Conservation (phyloP, 1,284 basidiomycete genomes). For the Heterobasidion occidentale region DNA sequence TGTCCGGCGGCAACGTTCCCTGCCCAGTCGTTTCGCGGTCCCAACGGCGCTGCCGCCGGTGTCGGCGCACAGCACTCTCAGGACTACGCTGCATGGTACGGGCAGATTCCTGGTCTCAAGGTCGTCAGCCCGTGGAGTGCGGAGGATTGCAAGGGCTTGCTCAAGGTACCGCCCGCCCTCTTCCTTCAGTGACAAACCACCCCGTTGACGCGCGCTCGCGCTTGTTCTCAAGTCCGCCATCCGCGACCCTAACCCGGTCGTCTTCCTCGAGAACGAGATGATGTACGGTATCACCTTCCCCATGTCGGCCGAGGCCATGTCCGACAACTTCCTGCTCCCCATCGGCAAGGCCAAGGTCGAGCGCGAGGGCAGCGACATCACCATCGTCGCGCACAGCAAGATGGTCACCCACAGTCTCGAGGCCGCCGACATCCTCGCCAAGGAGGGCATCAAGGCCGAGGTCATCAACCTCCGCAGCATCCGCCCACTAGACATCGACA, state of each 20-base stretch:
- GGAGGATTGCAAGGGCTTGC: constrained; percentile 96
- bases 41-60: constrained; percentile 97
- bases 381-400: constrained; percentile 95
- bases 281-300: constrained; percentile 97
- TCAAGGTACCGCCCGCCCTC: constrained; percentile 58
- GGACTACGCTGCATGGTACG: constrained; percentile 94
- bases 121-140: constrained; percentile 96
- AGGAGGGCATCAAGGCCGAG: constrained; percentile 97
- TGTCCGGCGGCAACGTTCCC: constrained; percentile 97
- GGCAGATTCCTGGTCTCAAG: constrained; percentile 93
- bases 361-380: constrained; percentile 87
- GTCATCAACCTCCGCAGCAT: constrained; percentile 96
- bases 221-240: constrained; percentile 70
- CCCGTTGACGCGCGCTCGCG: constrained; percentile 1
- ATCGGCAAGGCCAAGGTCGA: constrained; percentile 99
- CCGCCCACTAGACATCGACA: constrained; percentile 95
- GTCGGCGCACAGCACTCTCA: constrained; percentile 94
- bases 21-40: constrained; percentile 99
- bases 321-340: constrained; percentile 89
- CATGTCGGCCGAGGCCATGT: constrained; percentile 91
- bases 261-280: constrained; percentile 99
- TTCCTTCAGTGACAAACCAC: background rate
- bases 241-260: constrained; percentile 96
- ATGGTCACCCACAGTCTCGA: constrained; percentile 92
- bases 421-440: constrained; percentile 87